Conservation (phyloP, 2,329 filamentous ascomycete species). For the Stachybotrys chartarum region DNA sequence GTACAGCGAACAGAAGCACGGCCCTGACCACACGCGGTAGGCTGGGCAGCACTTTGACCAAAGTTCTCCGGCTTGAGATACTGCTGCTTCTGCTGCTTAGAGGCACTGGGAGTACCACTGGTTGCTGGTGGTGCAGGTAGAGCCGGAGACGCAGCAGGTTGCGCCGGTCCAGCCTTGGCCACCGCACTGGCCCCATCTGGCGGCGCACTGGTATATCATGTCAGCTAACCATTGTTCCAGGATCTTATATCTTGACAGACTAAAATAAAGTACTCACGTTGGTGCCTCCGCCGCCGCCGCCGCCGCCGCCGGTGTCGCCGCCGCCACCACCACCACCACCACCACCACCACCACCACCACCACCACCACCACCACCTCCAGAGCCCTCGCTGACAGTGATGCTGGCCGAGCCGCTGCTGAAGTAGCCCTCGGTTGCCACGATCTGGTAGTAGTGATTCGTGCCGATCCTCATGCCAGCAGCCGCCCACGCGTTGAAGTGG, state of each 20-base stretch:
- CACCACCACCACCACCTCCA: not conserved
- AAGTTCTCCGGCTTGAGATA: no score
- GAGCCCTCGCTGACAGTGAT: constrained; percentile 38
- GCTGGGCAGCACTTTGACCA: no score
- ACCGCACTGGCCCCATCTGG: constrained; percentile 13
- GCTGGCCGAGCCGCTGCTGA: constrained; percentile 37
- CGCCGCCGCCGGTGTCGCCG: not conserved
- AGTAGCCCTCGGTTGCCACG: constrained; percentile 46
- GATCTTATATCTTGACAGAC: no score
- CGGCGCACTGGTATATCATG: constrained; percentile 8
- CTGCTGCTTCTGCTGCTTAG: not conserved
- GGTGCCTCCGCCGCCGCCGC: not conserved
- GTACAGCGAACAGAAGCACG: not conserved
- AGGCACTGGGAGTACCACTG: constrained; percentile 16
- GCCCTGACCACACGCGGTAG: not conserved
- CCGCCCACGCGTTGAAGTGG: constrained; percentile 47
- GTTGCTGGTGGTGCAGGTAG: constrained; percentile 12
- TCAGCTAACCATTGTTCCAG: not conserved
- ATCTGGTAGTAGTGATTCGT: constrained; percentile 43
- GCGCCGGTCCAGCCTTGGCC: constrained; percentile 15
- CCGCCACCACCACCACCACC: constrained; percentile 3
- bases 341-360: not conserved
- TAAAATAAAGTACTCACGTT: not conserved
- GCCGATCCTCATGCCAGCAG: constrained; percentile 40
- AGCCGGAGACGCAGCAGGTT: constrained; percentile 14